These are phyloP conservation scores for Ambispora gerdemannii DNA, from an alignment of 192 early-diverging fungal genomes.

Conservation along the genomic window DNA sequence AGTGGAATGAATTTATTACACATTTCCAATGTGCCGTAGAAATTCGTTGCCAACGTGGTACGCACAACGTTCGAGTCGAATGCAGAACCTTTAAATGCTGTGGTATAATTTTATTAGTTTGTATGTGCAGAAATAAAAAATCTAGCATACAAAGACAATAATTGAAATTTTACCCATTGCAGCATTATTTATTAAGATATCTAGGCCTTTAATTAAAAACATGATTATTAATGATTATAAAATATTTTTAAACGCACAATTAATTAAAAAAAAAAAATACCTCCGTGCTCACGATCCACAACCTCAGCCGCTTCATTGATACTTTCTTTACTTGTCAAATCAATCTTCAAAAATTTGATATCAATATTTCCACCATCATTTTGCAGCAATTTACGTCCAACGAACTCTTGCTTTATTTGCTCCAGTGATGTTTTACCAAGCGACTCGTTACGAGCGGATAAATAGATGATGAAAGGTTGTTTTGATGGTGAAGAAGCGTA, in stretches of 20 bases:
- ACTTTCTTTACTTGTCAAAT: conserved; percentile 14
- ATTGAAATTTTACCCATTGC: conserved; percentile 19
- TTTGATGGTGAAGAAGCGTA: not conserved
- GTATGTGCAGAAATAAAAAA: not conserved
- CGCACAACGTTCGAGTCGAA: conserved; percentile 23
- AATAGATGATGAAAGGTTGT: not conserved
- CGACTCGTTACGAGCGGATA: not conserved
- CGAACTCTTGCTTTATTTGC: conserved; percentile 11
- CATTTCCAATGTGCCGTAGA: conserved; percentile 25
- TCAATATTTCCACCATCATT: conserved; percentile 22
- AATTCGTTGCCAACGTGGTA: conserved; percentile 22
- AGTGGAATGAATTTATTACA: conserved; percentile 11
- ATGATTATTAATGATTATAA: not conserved
- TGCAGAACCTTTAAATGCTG: not conserved
- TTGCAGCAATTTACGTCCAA: not conserved
- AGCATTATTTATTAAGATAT: conserved; percentile 27
- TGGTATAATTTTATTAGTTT: not conserved
- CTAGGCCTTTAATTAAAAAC: conserved; percentile 2
- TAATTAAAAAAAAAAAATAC: not conserved
- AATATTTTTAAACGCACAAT: not conserved
- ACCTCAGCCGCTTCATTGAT: not conserved
- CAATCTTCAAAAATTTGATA: conserved; percentile 17
- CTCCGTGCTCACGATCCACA: not conserved
- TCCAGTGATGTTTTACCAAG: conserved; percentile 11
- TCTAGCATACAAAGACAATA: no score